Conservation (phyloP, 768 basidiomycete species). For the Rhizopogon rudus region DNA sequence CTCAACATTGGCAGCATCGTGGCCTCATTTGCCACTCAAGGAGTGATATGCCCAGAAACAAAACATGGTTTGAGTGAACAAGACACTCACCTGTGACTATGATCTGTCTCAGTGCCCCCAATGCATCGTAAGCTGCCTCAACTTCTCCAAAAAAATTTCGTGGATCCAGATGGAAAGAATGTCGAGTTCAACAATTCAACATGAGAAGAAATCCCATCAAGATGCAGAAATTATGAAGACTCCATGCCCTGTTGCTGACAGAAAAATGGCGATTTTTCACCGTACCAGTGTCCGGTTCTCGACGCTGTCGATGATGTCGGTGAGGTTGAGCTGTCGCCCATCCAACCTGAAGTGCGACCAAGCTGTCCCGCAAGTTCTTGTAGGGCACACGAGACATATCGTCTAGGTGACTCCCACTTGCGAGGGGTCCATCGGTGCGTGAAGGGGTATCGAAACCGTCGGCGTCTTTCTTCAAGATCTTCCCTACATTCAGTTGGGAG, state of each 20-base stretch:
- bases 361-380: slow-evolving; percentile 8
- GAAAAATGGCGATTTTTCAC: slow-evolving; percentile 22
- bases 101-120: slow-evolving; percentile 7
- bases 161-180: slow-evolving; percentile 4
- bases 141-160: not conserved
- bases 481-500: not conserved
- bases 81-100: slow-evolving; percentile 23
- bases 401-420: not conserved
- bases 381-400: slow-evolving; percentile 9
- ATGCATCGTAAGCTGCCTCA: not conserved
- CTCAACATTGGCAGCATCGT: not conserved
- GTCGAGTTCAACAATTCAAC: slow-evolving; percentile 6
- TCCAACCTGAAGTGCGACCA: not conserved
- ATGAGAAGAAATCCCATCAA: slow-evolving; percentile 15
- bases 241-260: slow-evolving; percentile 17
- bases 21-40: slow-evolving; percentile 1
- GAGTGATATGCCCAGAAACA: slow-evolving; percentile 12
- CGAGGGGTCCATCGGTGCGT: slow-evolving; percentile 12
- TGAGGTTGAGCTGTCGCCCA: slow-evolving; percentile 3
- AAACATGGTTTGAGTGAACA: slow-evolving; percentile 23
- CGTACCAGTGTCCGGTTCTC: slow-evolving; percentile 8
- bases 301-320: slow-evolving; percentile 8
- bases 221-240: slow-evolving; percentile 16
- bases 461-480: not conserved
- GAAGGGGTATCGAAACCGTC: slow-evolving; percentile 7